These are phyloP conservation scores for Cucurbitaria berberidis DNA, from an alignment of 2,329 filamentous ascomycete species.

Conservation along the genomic window DNA sequence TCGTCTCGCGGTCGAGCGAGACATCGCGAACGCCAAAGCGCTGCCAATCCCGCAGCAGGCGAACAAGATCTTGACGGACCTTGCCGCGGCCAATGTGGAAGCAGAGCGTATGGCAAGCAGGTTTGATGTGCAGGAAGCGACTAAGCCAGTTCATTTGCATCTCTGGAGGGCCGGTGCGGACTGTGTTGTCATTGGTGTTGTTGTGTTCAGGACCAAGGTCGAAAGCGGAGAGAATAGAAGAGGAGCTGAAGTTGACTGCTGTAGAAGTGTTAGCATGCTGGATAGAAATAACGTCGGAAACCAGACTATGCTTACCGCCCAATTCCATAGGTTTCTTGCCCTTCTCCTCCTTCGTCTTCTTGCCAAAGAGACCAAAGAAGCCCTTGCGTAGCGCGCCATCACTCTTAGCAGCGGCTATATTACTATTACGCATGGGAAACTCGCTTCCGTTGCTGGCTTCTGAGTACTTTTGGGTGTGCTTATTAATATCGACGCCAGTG, in stretches of 20 bases:
- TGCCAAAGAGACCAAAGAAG: constrained; percentile 61
- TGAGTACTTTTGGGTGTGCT: constrained; percentile 30
- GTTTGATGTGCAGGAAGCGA: constrained; percentile 87
- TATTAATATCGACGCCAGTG: constrained; percentile 10
- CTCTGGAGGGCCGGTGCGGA: constrained; percentile 38
- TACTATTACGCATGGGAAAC: constrained; percentile 51
- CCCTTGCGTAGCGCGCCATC: constrained; percentile 50
- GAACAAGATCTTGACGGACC: constrained; percentile 77
- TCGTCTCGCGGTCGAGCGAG: constrained; percentile 77
- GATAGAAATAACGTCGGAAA: constrained; percentile 18
- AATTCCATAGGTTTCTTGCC: constrained; percentile 38
- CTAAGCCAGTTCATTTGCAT: constrained; percentile 80
- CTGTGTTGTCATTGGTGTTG: constrained; percentile 55
- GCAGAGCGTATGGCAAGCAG: constrained; percentile 75
- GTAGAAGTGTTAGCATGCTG: constrained; percentile 11
- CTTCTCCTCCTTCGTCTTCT: constrained; percentile 54
- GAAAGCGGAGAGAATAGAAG: constrained; percentile 41
- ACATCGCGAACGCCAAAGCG: constrained; percentile 82
- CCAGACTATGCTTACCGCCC: constrained; percentile 43
- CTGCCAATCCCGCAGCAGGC: constrained; percentile 78
- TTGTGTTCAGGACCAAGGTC: constrained; percentile 43
- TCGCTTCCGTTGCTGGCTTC: constrained; percentile 48
- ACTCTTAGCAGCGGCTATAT: constrained; percentile 39
- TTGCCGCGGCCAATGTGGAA: constrained; percentile 74
- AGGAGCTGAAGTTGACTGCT: constrained; percentile 38